Evolutionary conservation across 495 filamentous ascomycete genomes (phyloP), one percentile per base, ranked within the genome.

Genomic region (Hypoxylon intermedium): DNA sequence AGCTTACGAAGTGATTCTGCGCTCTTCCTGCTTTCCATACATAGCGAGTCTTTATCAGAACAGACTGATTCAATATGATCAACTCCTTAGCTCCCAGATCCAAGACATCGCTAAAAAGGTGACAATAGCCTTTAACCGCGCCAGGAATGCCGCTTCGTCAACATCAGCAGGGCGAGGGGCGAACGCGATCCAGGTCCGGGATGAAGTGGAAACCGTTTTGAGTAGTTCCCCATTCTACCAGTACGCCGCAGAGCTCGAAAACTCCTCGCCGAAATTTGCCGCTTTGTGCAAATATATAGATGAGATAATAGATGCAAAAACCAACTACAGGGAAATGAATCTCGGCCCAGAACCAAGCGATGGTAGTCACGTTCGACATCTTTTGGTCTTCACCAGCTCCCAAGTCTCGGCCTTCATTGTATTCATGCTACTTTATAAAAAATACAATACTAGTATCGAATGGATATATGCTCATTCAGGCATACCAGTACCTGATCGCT

Each of bases 391-490:
- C 33, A 6, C 2, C 1, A 40, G 52, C 0, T 21, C 38, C 0
- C 30, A 46, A 2, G 3, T 40, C 12, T 38, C 56, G 3, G 19
- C 56, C 0, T 53, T 45, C 9, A 0, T 59, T 0, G 3, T 33
- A 3, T 46, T 53, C 16, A 59, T 59, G 56, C 12, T 45, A 7
- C 23, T 59, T 12, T 46, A 18, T 16, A 1, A 6, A 1, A 11
- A 30, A 11, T 59, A 30, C 19, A 2, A 11, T 3, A n/a, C 7
- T 1, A 19, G 12, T 2, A 9, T 46, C 5, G 23, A 59, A 3
- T 53, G 13, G 15, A n/a, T 46, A 1, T 59, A 52, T 31, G 19
- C 45, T 11, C 56, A 59, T 12, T 4, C 23, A 2, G 48, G 47
- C 3, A 33, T 18, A 23, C 5, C 40, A n/a, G 11, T 20, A 5